Base-by-base conservation (phyloP, 176 grass and related monocot genomes). In the Oryza officinalis region DNA sequence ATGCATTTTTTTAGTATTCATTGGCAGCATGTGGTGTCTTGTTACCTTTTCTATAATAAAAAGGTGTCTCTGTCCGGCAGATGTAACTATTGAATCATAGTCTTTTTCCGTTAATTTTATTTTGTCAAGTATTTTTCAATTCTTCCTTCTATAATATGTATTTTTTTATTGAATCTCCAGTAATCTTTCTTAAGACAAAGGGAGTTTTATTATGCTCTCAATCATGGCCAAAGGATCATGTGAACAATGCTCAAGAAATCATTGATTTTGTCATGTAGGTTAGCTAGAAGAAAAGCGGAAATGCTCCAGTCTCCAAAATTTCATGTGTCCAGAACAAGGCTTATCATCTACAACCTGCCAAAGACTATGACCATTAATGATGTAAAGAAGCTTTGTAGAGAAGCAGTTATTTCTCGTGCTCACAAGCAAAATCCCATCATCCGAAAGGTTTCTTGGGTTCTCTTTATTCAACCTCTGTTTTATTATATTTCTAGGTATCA, bases 281-380 rank as follows among this genome's bases (percentile, higher is more conserved):
- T 93, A 49, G 77, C 86, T 69, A 98, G 85, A 84, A 95, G 92
- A 77, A 98, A 98, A 87, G 25, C 28, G 10, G 91, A 94, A 85
- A 98, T 95, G 96, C 89, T 98, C 50, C 85, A 83, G 75, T 98
- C 96, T 85, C 96, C 96, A 85, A 98, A 98, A 80, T 98, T 98
- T 63, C 93, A 98, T 22, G 96, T 98, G 38, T 95, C 96, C 27
- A 92, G 80, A 87, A 98, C 91, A 79, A 92, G 87, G 72, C 86
- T 98, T 86, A 95, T 98, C 78, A 90, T 98, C 59, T 98, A 98
- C 83, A 95, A 95, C 89, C 87, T 98, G 82, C 93, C 96, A 13
- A 95, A 95, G 88, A 98, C 85, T 69, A 89, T 98, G 96, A 92
- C 87, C 23, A 77, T 90, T 73, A 89, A 88, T 72, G 84, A 95